Evolutionary conservation across 768 basidiomycete genomes (phyloP).

Genomic region (Neoboletus magnificus): DNA sequence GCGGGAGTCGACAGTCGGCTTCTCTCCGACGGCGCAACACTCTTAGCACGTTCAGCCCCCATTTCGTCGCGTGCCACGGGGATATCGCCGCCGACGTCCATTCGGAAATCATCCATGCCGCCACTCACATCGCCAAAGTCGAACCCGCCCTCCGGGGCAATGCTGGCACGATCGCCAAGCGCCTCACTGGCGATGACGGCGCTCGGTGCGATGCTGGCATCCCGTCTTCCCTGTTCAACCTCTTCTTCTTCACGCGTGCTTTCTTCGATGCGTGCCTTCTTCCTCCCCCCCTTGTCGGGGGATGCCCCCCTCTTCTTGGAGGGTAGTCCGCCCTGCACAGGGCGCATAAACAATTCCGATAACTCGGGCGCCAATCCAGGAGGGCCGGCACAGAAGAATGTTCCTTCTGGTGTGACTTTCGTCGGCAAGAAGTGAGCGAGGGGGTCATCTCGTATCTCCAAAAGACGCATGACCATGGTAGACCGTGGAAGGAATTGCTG

Average conservation of each 20-base stretch:
- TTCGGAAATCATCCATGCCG: constrained; percentile 65
- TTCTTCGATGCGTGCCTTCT: constrained; percentile 57
- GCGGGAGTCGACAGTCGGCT: constrained; percentile 69
- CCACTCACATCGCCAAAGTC: constrained; percentile 59
- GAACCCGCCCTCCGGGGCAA: constrained; percentile 54
- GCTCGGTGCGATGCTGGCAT: constrained; percentile 60
- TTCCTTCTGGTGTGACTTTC: constrained; percentile 64
- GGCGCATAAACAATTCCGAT: constrained; percentile 79
- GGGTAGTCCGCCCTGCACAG: constrained; percentile 46
- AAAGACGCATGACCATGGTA: constrained; percentile 76
- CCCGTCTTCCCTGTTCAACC: constrained; percentile 71
- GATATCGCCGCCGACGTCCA: constrained; percentile 57
- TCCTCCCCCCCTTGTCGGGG: constrained; percentile 53
- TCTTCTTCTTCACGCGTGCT: constrained; percentile 50
- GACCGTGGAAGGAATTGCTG: constrained; percentile 87
- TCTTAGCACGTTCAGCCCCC: constrained; percentile 42
- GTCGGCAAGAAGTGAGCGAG: constrained; percentile 83
- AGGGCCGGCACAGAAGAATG: constrained; percentile 80
- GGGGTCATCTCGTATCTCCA: constrained; percentile 84
- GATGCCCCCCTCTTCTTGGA: constrained; percentile 60
- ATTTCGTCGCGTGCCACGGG: constrained; percentile 29
- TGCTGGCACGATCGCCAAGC: constrained; percentile 49
- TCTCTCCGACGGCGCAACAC: constrained; percentile 51
- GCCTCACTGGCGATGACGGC: constrained; percentile 54
- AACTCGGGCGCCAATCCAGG: constrained; percentile 82